Evolutionary conservation across 164 flowering plant genomes (phyloP).

Genomic region (Kalanchoe fedtschenkoi): DNA sequence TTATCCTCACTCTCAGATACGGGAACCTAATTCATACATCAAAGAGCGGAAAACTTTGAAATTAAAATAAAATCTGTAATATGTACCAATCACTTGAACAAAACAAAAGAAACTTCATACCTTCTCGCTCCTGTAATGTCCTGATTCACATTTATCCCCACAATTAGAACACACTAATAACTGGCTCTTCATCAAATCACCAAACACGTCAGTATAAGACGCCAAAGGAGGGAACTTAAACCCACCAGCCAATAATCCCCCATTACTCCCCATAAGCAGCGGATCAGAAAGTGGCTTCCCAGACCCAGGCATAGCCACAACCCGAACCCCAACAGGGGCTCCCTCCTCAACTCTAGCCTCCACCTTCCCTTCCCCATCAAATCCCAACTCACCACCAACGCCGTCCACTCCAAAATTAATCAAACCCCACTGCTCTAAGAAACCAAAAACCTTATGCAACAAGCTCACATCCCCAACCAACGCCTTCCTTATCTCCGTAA

Average conservation of each 20-base stretch:
- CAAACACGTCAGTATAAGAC: constrained; percentile 64
- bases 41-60: not conserved
- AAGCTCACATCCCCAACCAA: constrained; percentile 70
- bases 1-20: not conserved
- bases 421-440: constrained; percentile 78
- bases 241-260: constrained; percentile 16
- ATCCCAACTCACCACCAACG: constrained; percentile 13
- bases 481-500: constrained; percentile 70
- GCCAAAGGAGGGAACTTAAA: constrained; percentile 53
- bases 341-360: constrained; percentile 62
- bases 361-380: not conserved
- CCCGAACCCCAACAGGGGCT: constrained; percentile 65
- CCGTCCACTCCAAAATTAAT: constrained; percentile 47
- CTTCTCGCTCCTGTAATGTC: constrained; percentile 39
- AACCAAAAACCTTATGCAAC: constrained; percentile 55
- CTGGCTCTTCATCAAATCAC: constrained; percentile 21
- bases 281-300: constrained; percentile 25
- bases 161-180: constrained; percentile 51
- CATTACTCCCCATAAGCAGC: constrained; percentile 8
- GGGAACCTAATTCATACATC: not conserved
- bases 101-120: constrained; percentile 14
- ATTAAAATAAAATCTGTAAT: not conserved
- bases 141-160: constrained; percentile 34
- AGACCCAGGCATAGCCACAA: constrained; percentile 53
- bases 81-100: not conserved